These are phyloP conservation scores for Turnera subulata DNA, from an alignment of 345 rosid genomes.

Conservation along the genomic window DNA sequence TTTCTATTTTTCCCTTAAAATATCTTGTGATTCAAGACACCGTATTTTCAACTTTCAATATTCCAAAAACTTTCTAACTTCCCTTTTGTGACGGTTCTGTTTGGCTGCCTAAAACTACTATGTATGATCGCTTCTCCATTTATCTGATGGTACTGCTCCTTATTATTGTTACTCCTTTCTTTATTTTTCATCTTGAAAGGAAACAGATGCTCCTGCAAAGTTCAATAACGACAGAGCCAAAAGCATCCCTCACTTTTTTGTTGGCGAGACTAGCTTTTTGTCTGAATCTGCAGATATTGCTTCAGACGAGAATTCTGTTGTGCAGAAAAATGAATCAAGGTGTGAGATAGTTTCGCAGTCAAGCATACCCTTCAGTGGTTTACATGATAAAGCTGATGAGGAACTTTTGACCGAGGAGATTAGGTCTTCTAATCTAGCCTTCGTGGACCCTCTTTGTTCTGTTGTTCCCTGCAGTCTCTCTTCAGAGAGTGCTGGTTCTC, in stretches of 20 bases:
- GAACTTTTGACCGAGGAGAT: conserved; percentile 36
- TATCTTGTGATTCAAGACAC: no score
- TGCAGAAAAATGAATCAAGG: conserved; percentile 20
- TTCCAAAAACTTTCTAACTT: no score
- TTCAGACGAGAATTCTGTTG: conserved; percentile 48
- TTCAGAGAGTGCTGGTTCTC: conserved; percentile 25
- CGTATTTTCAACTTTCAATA: no score
- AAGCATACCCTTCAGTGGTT: conserved; percentile 34
- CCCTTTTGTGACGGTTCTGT: no score
- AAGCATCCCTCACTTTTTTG: conserved; percentile 28
- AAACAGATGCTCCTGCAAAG: conserved; percentile 27
- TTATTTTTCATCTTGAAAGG: conserved; percentile 25
- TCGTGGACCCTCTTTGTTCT: conserved; percentile 65
- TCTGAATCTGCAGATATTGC: conserved; percentile 59
- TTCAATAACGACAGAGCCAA: conserved; percentile 14
- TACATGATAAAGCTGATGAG: conserved; percentile 24
- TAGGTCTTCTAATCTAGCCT: conserved; percentile 34
- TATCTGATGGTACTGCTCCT: not conserved
- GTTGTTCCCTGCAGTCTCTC: conserved; percentile 67
- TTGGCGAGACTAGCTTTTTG: conserved; percentile 51
- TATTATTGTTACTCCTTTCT: conserved; percentile 7
- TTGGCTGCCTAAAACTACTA: no score
- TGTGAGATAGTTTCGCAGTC: conserved; percentile 34
- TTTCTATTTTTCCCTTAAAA: no score
- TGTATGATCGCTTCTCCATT: not conserved